Conservation (phyloP, 176 grass and related monocot genomes). For the Stipa capillata region DNA sequence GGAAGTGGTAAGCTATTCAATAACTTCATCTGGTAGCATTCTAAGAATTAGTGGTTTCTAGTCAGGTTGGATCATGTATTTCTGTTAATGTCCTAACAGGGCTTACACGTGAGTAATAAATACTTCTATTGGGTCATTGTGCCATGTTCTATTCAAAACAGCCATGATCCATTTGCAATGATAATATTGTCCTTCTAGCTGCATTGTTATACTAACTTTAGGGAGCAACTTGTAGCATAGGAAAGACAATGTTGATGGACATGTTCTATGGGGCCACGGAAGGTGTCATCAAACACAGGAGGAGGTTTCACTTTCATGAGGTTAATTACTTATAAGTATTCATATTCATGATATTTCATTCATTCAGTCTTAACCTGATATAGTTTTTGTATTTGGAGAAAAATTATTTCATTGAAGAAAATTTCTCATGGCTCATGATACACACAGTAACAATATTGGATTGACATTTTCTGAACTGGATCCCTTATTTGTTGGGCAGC, state of each 20-base stretch:
- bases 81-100: background rate
- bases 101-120: background rate
- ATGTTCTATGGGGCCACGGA: conserved; percentile 87
- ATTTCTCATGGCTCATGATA: too few species aligned
- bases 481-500: too few species aligned
- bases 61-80: background rate
- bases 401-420: too few species aligned
- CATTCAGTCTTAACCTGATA: too few species aligned
- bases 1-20: conserved; percentile 52
- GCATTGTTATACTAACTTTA: background rate
- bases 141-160: background rate
- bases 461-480: too few species aligned
- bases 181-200: background rate
- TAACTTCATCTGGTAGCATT: background rate
- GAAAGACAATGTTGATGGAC: conserved; percentile 99
- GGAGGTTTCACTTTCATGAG: conserved; percentile 96
- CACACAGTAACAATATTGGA: too few species aligned
- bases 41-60: background rate
- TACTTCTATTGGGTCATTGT: background rate
- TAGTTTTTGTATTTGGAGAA: too few species aligned
- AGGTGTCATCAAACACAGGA: conserved; percentile 82
- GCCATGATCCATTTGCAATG: background rate
- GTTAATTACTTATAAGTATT: conserved; percentile 45
- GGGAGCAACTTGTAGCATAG: conserved; percentile 19
- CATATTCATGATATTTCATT: too few species aligned